Conservation (phyloP, 495 filamentous ascomycete genomes). For the Hyaloscypha hepaticicola region DNA sequence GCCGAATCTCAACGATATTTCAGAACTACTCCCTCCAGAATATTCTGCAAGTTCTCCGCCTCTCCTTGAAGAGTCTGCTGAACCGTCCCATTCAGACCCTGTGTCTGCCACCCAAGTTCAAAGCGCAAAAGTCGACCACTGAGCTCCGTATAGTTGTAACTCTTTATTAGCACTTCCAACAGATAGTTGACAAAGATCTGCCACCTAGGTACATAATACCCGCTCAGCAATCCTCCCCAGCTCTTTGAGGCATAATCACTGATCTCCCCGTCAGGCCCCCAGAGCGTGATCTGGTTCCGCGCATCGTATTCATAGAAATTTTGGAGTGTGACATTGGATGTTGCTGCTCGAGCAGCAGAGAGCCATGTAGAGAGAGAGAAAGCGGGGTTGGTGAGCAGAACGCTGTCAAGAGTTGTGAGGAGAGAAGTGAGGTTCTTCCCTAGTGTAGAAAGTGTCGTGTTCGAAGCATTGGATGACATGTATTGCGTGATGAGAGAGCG, state of each 20-base stretch:
- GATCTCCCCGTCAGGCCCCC: constrained; percentile 52
- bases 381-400: constrained; percentile 45
- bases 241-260: constrained; percentile 50
- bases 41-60: background rate
- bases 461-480: constrained; percentile 29
- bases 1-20: background rate
- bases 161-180: constrained; percentile 30
- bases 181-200: constrained; percentile 48
- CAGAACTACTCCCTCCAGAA: background rate
- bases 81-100: background rate
- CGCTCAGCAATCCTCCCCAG: constrained; percentile 48
- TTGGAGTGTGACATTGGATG: constrained; percentile 33
- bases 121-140: constrained; percentile 35
- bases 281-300: constrained; percentile 54
- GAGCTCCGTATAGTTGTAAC: constrained; percentile 40
- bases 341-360: constrained; percentile 37
- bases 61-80: background rate
- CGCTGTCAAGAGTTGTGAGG: constrained; percentile 41
- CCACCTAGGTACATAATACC: constrained; percentile 52
- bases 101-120: constrained; percentile 42
- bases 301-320: constrained; percentile 51
- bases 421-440: constrained; percentile 37
- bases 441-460: constrained; percentile 25
- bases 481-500: constrained; percentile 38
- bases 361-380: constrained; percentile 50